Base-by-base conservation (phyloP, 805 yeast species). In the Ogataea parapolymorpha region DNA sequence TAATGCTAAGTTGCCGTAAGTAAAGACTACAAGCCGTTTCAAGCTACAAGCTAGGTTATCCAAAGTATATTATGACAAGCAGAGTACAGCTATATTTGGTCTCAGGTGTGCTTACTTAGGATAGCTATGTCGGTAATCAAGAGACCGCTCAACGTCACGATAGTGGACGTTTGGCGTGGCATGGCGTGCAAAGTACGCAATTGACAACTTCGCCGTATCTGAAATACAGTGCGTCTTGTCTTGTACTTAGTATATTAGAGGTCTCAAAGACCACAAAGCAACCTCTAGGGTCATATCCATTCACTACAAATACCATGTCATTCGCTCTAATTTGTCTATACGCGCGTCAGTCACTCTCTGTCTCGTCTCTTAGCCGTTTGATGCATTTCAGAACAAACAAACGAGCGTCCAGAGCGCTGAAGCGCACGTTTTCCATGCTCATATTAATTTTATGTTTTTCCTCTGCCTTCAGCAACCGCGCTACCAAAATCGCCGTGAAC, bases 341-440 rank as follows among this genome's bases (percentile, higher is more conserved):
- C 22, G 7, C 22, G 8, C 26, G 8, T 34, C 20, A 7, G n/a
- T 15, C 26, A 22, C 24, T 35, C 37, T 11, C 28, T 2, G 22
- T 22, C 42, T 47, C 43, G 50, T 58, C 32, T 61, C 33, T 16
- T 60, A 45, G 38, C 62, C 63, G 17, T 56, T 37, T 5, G 66
- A 42, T 2, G 67, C 63, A 33, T 2, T 67, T 66, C 50, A 70
- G 42, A n/a, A 66, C 63, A 50, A 67, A 71, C 8, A 72, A 56
- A 24, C 82, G 59, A 0, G 75, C 77, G 42, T 65, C 70, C 26
- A 75, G 48, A 1, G 83, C 74, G 49, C 75, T 68, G 26, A 77
- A 64, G 31, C 59, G 58, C 3, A 77, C 67, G 14, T 61, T 53
- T 3, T 63, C 49, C 46, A 78, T 45, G 24, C 63, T 67, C 35